Evolutionary conservation across 1,284 basidiomycete genomes (phyloP), one percentile per base, ranked within the genome.

Genomic region (Malassezia sympodialis): DNA sequence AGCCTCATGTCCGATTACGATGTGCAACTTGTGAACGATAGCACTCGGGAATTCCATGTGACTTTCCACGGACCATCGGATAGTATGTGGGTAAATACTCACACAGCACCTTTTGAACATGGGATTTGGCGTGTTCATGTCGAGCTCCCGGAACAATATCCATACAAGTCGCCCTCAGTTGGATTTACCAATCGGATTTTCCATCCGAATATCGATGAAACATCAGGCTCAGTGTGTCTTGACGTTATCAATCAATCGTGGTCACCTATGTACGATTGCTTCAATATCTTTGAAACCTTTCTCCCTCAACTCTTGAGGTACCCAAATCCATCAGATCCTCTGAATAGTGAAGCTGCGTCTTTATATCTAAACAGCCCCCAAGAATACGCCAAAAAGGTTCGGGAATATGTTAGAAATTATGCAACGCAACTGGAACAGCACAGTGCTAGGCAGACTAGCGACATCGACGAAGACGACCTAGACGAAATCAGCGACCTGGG

Each of bases 111-210:
- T 0, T 98, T 96, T 72, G 84, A 86, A 24, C 87, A 88, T 46
- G 93, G 94, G 40, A 87, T 91, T 42, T 98, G 93, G 93, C 96
- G 93, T 82, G 91, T 98, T 59, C 94, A 96, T 70, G 94, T 98
- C 57, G 94, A 98, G 75, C 81, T 98, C n/a, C 93, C 94, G 4
- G 90, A 96, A 69, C 89, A 94, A 76, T 98, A 98, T 73, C 94
- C 93, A 1, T 98, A 87, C 83, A 98, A 98, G 78, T 93, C 89
- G 30, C 93, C 94, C 2, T 93, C 89, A 70, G 98, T 98, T 67
- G 93, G 93, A 1, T 98, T 98, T 78, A 93, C 96, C 89, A 98
- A 98, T 83, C 96, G 96, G 84, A 96, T 98, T 75, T 98, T 96
- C 76, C 93, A 98, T 73, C 93, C 93, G 10, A 96, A 96, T 75